Conservation (phyloP, 2,329 filamentous ascomycete species). For the Graphiopsis chlorocephala region DNA sequence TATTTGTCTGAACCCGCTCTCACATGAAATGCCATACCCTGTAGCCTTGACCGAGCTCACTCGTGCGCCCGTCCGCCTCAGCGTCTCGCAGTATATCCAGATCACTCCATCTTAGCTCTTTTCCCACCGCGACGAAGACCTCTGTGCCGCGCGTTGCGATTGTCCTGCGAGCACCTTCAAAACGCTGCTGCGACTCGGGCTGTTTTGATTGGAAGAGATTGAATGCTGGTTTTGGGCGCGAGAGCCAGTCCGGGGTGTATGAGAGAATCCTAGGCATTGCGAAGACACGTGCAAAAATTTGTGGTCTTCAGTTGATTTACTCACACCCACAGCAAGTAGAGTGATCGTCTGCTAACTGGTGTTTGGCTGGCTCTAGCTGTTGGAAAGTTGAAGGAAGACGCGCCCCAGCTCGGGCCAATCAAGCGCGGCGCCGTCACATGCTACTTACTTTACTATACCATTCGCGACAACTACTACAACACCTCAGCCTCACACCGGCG, state of each 20-base stretch:
- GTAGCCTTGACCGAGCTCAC: conserved; percentile 21
- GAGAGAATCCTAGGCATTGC: conserved; percentile 81
- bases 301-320: neutral
- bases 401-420: neutral
- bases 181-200: conserved; percentile 17
- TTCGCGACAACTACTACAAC: neutral
- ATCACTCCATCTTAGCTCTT: conserved; percentile 89
- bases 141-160: conserved; percentile 82
- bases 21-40: conserved; percentile 21
- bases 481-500: neutral
- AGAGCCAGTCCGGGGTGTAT: conserved; percentile 86
- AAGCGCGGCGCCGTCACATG: conserved; percentile 7
- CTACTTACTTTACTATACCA: neutral
- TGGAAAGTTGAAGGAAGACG: neutral
- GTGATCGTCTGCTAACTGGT: neutral
- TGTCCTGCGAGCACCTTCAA: conserved; percentile 53
- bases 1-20: neutral
- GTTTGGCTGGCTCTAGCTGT: neutral
- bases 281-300: neutral
- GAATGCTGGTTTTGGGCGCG: conserved; percentile 71
- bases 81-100: conserved; percentile 71
- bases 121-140: conserved; percentile 82
- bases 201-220: conserved; percentile 63
- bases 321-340: neutral
- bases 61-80: conserved; percentile 18